Evolutionary conservation across 2,329 filamentous ascomycete genomes (phyloP).

Genomic region (Claviceps monticola): DNA sequence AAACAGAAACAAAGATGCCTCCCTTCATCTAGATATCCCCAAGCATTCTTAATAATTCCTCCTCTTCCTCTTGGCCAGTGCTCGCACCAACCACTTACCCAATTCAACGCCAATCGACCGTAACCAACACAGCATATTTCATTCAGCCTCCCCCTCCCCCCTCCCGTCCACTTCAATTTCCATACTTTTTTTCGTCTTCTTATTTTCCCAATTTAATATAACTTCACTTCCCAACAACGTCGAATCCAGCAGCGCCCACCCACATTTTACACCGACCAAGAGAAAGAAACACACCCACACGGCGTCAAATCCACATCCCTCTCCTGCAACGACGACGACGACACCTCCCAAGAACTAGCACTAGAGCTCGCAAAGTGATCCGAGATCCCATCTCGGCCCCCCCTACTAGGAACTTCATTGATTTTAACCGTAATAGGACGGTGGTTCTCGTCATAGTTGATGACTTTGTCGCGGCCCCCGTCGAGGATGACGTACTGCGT

Average conservation of each 20-base stretch:
- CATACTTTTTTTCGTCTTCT: background rate
- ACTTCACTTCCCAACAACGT: too few species aligned
- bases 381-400: background rate
- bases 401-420: conserved; percentile 18
- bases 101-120: too few species aligned
- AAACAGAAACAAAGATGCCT: too few species aligned
- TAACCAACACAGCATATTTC: too few species aligned
- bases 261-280: conserved; percentile 1
- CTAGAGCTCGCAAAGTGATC: conserved; percentile 4
- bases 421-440: conserved; percentile 30
- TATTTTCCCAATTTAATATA: background rate
- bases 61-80: too few species aligned
- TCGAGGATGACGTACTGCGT: conserved; percentile 32
- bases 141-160: too few species aligned
- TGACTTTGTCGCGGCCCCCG: conserved; percentile 22
- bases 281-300: conserved; percentile 5
- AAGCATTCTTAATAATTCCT: too few species aligned
- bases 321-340: background rate
- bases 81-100: too few species aligned
- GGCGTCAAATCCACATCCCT: conserved; percentile 4
- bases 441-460: conserved; percentile 20
- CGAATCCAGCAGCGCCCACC: too few species aligned
- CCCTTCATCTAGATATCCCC: too few species aligned
- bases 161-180: too few species aligned
- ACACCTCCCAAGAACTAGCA: background rate